phyloP scores from a whole-genome alignment of 768 basidiomycete species.

The Mycena vitilis region DNA sequence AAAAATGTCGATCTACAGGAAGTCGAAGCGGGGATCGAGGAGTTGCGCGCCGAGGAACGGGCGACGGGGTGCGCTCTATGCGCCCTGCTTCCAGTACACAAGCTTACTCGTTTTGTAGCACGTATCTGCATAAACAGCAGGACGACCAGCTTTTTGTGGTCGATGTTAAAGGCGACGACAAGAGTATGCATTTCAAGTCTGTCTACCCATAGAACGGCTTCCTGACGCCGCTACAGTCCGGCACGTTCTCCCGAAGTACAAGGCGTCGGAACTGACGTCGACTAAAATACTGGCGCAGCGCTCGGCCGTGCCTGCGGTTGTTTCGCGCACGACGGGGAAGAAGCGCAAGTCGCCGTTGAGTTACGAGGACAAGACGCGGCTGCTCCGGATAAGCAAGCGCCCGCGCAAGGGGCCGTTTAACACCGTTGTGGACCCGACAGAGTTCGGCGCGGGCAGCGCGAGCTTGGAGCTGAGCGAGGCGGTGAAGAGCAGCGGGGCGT shows the following conservation, averaged over 20 bases:
- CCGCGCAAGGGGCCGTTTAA: conserved; percentile 81
- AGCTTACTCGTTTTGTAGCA: conserved; percentile 50
- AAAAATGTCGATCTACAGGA: conserved; percentile 91
- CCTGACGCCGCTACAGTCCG: conserved; percentile 59
- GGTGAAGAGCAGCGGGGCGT: conserved; percentile 72
- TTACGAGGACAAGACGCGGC: conserved; percentile 39
- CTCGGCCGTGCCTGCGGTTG: conserved; percentile 88
- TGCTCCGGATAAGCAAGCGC: conserved; percentile 82
- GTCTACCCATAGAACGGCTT: not conserved
- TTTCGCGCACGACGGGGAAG: conserved; percentile 60
- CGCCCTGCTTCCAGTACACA: not conserved
- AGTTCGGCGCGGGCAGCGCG: conserved; percentile 74
- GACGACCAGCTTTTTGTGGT: conserved; percentile 84
- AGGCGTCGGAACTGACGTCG: conserved; percentile 67
- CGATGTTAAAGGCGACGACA: conserved; percentile 83
- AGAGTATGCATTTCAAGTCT: conserved; percentile 56
- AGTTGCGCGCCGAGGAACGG: conserved; percentile 83
- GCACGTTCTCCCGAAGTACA: conserved; percentile 65
- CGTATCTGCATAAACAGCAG: conserved; percentile 70
- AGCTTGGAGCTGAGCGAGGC: conserved; percentile 67
- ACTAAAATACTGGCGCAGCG: conserved; percentile 86
- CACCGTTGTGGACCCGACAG: conserved; percentile 67
- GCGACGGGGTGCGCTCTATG: conserved; percentile 74
- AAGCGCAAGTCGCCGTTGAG: conserved; percentile 64
- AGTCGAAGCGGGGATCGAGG: conserved; percentile 82